A percentile compares a stretch with the other conserved stretches of the same genome.
These are phyloP conservation scores for Nepenthes alata DNA, from an alignment of 179 eudicot species.

Conservation along the genomic window DNA sequence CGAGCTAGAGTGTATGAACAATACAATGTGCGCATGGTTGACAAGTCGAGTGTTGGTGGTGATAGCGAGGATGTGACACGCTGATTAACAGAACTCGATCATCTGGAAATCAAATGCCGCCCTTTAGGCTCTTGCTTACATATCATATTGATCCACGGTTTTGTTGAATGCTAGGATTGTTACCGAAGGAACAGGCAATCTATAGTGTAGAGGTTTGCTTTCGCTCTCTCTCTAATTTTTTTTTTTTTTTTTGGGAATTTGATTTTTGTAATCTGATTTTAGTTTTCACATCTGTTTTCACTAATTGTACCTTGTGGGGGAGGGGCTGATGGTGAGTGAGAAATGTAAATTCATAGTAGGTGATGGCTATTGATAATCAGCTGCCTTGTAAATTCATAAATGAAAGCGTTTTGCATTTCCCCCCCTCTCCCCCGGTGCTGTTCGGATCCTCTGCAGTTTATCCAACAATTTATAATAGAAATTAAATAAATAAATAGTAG, in stretches of 20 bases:
- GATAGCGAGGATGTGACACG: constrained; percentile 50
- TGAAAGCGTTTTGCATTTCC: constrained; percentile 13
- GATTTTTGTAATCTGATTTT: constrained; percentile 16
- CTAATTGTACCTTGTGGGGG: constrained; percentile 18
- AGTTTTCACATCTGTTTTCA: constrained; percentile 9
- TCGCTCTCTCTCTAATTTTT: constrained; percentile 12
- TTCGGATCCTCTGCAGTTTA: no score
- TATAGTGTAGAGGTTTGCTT: constrained; percentile 7
- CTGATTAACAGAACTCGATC: constrained; percentile 15
- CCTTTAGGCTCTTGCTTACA: constrained; percentile 2
- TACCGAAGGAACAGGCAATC: constrained; percentile 5
- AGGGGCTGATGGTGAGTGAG: constrained; percentile 29
- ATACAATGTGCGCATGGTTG: constrained; percentile 66
- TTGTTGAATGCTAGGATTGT: constrained; percentile 10
- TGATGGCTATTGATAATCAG: constrained; percentile 29
- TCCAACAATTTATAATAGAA: no score
- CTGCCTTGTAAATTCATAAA: constrained; percentile 53
- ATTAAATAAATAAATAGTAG: no score
- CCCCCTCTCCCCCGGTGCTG: neutral
- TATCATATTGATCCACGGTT: constrained; percentile 12
- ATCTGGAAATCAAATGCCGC: constrained; percentile 1
- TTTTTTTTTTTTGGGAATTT: constrained; percentile 7
- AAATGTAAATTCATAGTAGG: constrained; percentile 49
- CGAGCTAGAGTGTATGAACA: constrained; percentile 74
- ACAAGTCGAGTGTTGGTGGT: constrained; percentile 67